Base-by-base conservation (phyloP, 176 grass and related monocot genomes). In the Carex parvula region DNA sequence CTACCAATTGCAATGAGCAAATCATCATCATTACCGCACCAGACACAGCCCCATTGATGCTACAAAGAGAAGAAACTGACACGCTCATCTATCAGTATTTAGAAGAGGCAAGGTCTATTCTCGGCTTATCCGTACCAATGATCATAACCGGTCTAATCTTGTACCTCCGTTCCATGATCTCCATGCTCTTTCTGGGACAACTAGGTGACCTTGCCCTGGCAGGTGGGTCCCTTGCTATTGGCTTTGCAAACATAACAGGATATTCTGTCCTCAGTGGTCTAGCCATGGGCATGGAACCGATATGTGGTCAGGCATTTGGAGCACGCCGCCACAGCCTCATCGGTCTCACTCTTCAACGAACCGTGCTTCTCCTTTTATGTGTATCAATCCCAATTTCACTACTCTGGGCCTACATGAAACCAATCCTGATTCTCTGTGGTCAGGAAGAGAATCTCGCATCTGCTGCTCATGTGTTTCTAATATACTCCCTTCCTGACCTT, bases 171-270 rank as follows among this genome's bases (percentile, higher is more conserved):
- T 97, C 94, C 24, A 77, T 97, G 48, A 83, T 97, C 32, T 97
- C 94, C 72, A 93, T 93, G 94, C 65, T 97, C 59, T 97, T 93
- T 68, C 89, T 97, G 5, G 91, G 94, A 39, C 72, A 84, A 20
- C 94, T 97, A 42, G 94, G 94, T 35, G 66, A 86, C 7, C 84
- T 91, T 7, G 80, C 89, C 0, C 85, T 97, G 16, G 89, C 94
- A 26, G 94, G 94, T 2, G 94, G 94, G 59, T 89, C 94, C 21
- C 91, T 97, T 50, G 90, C 94, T 26, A 90, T 97, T 32, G 94
- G 94, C 69, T 97, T 93, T 82, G 91, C 94, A 22, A 97, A 97
- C 77, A 97, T 97, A 78, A 97, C 94, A n/a, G 94, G 94, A 3
- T 97, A 97, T 78, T 97, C 94, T 2, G 89, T 97, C 39, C 89